Conservation (phyloP, 1,284 basidiomycete genomes). For the Naganishia liquefaciens region DNA sequence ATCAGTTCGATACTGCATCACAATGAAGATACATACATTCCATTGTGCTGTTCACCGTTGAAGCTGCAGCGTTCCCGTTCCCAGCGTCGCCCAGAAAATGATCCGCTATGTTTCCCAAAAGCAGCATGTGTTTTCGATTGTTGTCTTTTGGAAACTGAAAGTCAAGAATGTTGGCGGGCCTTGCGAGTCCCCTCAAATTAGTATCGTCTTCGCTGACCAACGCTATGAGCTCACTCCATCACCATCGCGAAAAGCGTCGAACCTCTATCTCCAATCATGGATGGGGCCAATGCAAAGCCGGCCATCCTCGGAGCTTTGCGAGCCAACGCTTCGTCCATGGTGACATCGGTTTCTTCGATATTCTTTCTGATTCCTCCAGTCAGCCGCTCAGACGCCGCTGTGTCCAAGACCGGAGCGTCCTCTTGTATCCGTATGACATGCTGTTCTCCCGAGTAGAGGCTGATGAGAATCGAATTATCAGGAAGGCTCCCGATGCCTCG, state of each 20-base stretch:
- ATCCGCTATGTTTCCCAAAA: slow-evolving; percentile 17
- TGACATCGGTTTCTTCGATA: slow-evolving; percentile 14
- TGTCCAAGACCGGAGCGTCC: slow-evolving; percentile 3
- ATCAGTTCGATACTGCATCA: neutral
- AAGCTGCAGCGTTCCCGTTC: neutral
- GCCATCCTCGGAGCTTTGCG: slow-evolving; percentile 20
- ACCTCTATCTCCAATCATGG: slow-evolving; percentile 3
- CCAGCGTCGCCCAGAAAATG: neutral
- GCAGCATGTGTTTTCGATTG: slow-evolving; percentile 17
- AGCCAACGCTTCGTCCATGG: slow-evolving; percentile 1
- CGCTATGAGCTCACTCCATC: slow-evolving; percentile 23
- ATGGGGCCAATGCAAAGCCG: slow-evolving; percentile 15
- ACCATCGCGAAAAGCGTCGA: slow-evolving; percentile 19
- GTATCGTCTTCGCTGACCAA: neutral
- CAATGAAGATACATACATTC: too few species aligned
- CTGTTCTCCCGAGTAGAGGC: slow-evolving; percentile 25
- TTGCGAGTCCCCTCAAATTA: neutral
- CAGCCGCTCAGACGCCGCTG: neutral
- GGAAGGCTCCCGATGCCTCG: slow-evolving; percentile 13
- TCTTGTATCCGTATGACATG: slow-evolving; percentile 8
- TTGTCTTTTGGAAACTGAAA: slow-evolving; percentile 26
- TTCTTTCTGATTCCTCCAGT: neutral
- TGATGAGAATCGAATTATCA: slow-evolving; percentile 6
- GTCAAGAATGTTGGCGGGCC: slow-evolving; percentile 18
- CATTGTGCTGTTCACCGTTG: too few species aligned